Evolutionary conservation across 2,329 filamentous ascomycete species (phyloP).

Genomic region (Ceratocystis lukuohia): DNA sequence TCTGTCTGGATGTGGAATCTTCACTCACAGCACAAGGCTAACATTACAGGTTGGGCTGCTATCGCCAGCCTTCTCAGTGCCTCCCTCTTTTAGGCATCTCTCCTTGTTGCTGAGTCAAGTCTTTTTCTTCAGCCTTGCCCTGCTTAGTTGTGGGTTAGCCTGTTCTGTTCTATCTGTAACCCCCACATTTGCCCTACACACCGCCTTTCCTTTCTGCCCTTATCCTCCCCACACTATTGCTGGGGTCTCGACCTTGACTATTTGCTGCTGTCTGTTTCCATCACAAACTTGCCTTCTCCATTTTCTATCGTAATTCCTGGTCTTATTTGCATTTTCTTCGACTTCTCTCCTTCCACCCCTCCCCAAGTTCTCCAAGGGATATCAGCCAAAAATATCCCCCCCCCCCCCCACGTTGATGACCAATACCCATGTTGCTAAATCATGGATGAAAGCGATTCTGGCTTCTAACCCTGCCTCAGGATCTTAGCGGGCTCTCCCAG

Average conservation of each 20-base stretch:
- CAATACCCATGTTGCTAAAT: neutral
- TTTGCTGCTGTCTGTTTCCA: too few species aligned
- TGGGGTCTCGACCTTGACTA: neutral
- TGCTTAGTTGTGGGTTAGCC: neutral
- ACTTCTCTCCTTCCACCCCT: neutral
- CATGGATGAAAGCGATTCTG: neutral
- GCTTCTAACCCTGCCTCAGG: neutral
- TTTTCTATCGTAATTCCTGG: neutral
- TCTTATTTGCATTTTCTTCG: neutral
- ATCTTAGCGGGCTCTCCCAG: neutral
- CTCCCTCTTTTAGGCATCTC: neutral
- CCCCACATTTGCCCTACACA: neutral
- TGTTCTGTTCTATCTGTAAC: neutral
- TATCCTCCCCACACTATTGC: neutral
- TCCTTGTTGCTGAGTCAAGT: too few species aligned
- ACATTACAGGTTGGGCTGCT: neutral
- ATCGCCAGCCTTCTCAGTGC: neutral
- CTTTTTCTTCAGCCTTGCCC: neutral
- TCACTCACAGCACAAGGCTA: neutral
- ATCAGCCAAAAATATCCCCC: neutral
- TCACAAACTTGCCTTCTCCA: too few species aligned
- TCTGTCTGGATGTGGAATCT: neutral
- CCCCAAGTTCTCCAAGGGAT: neutral
- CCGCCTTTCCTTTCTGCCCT: conserved; percentile 5
- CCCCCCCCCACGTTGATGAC: neutral